Evolutionary conservation across 352 stramenopile species (phyloP), one percentile per base, ranked within the genome.

Genomic region (Phytopythium vexans): DNA sequence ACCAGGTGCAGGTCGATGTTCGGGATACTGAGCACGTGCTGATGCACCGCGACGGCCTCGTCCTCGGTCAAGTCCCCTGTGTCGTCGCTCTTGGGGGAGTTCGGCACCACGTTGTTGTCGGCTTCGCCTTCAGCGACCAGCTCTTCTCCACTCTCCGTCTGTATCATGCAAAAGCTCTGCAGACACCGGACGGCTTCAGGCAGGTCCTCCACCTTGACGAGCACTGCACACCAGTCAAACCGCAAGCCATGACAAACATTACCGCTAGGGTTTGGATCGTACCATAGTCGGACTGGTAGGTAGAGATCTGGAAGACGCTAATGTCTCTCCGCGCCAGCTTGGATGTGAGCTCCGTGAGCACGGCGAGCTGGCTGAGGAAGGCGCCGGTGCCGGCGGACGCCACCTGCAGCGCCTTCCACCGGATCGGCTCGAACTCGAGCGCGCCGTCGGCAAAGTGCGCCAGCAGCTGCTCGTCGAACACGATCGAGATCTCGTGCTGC

Each of bases 271-370:
- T 41, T 5, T 14, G 14, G 1, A 15, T 16, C 71, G 49, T 41
- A 84, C 76, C 74, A 39, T 85, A 88, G 56, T 88, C 77, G 8
- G 74, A 83, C 46, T 88, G 77, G 60, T 86, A 88, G 12, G 77
- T 85, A 4, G 77, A 88, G 65, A 88, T 79, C 70, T 86, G 75
- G 52, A 86, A 86, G 14, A 88, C 77, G 44, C 72, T 85, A 54
- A 88, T 66, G 6, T 60, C 44, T 48, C 84, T 60, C 27, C 49
- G 52, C 15, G 77, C 77, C 36, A 88, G 61, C 49, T 75, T 69
- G 32, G 65, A 76, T 31, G 77, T 88, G 60, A 88, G 70, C 54
- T 85, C 73, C 5, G 64, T 78, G 52, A 88, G 70, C 52, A 82
- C 73, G 1, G 63, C 60, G 40, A 88, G 51, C 56, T 88, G 77